A percentile compares a stretch with the other conserved stretches of the same genome.
Evolutionary conservation across 176 grass and related monocot species (phyloP).

Genomic region (Alopecurus myosuroides): DNA sequence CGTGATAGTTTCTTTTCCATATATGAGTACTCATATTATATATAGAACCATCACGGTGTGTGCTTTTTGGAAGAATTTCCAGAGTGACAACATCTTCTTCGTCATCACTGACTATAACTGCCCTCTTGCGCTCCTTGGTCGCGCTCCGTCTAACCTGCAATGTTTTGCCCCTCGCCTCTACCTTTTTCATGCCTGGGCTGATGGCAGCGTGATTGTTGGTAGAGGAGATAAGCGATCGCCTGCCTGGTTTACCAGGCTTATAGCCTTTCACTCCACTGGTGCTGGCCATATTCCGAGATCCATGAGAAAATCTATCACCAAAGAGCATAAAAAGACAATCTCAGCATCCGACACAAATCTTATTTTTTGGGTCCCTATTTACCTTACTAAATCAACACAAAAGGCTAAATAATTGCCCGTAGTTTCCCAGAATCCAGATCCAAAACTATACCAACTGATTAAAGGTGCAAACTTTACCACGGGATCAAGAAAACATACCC

Average conservation of each 20-base stretch:
- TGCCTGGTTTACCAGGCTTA: neutral
- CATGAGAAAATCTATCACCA: neutral
- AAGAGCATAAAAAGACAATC: neutral
- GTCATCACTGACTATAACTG: neutral
- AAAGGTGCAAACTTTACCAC: neutral
- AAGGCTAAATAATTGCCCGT: neutral
- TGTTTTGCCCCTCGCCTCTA: neutral
- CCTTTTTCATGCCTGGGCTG: neutral
- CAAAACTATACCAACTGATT: neutral
- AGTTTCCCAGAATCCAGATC: neutral
- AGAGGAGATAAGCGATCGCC: neutral
- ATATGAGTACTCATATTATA: neutral
- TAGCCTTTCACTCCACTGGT: neutral
- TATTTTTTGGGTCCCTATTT: neutral
- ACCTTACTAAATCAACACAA: neutral
- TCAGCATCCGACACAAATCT: neutral
- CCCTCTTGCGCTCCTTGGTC: neutral
- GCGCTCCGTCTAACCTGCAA: neutral
- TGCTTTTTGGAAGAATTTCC: neutral
- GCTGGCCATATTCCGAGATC: neutral
- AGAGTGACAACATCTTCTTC: neutral
- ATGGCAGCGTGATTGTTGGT: neutral
- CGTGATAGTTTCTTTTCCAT: neutral
- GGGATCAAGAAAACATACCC: neutral
- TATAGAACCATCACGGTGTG: slow-evolving; percentile 2